Evolutionary conservation across 1,284 basidiomycete genomes (phyloP), one percentile per base, ranked within the genome.

Genomic region (Boletus sp.): DNA sequence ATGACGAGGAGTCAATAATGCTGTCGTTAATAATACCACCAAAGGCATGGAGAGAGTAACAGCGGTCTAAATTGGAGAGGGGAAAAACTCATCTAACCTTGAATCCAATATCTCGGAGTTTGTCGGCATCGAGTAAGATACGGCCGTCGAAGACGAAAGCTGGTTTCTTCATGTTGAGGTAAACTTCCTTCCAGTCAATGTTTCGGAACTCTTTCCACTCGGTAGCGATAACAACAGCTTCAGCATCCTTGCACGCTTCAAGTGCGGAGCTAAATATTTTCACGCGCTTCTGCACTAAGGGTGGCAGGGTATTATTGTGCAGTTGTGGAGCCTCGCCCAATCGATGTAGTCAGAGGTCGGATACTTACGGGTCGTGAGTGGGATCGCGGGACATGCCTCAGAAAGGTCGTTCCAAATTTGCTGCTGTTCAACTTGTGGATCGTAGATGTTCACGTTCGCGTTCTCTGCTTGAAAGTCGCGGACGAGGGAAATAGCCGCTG

Each of bases 161-260:
- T 29, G 95, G 95, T 77, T 98, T 97, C 66, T 88, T 89, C 91
- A 98, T 97, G 61, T 78, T 74, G 50, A 74, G 69, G 73, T 98
- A 96, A 36, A 98, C 86, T 41, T 71, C 69, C 60, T 80, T 69
- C 95, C 95, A 99, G 71, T 96, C 85, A 57, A 98, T 88, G 35
- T 84, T 78, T 62, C 80, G 80, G 78, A 99, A 99, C 72, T 98
- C 93, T 69, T 89, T 91, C 94, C 93, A 94, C 71, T 95, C 93
- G 8, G 93, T 95, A 13, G 87, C 88, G 64, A 97, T 82, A 44
- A 97, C 90, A 55, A 98, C 83, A 2, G 92, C 95, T 70, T 97
- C 94, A 45, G 92, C 88, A 53, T 85, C 77, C 66, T 80, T 80
- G 75, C 91, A 95, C 5, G 95, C 95, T 57, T 94, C 91, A 51